phyloP scores from a whole-genome alignment of 768 basidiomycete genomes.

The Steccherinum ochraceum region DNA sequence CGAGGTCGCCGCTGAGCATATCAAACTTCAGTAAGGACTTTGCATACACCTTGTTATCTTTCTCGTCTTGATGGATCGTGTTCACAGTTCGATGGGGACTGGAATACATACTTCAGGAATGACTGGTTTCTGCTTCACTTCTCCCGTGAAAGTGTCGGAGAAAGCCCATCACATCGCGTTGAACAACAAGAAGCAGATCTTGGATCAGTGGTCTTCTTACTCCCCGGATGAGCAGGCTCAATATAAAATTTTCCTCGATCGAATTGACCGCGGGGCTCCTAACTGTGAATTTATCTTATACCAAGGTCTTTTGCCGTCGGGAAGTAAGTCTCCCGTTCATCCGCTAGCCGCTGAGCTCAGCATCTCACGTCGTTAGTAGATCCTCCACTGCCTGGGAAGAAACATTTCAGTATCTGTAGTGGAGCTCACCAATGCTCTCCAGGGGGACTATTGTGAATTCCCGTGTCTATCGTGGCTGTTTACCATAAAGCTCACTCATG shows the following conservation, averaged over 20 bases:
- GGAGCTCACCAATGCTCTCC: conserved; percentile 22
- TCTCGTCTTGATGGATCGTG: background rate
- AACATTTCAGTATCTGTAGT: conserved; percentile 20
- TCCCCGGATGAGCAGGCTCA: conserved; percentile 19
- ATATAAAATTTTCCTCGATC: conserved; percentile 16
- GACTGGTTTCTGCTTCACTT: conserved; percentile 4
- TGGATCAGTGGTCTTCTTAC: background rate
- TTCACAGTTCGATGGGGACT: background rate
- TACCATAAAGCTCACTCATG: background rate
- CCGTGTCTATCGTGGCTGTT: background rate
- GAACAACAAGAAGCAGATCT: conserved; percentile 1
- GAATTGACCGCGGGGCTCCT: conserved; percentile 11
- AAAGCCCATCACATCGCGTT: background rate
- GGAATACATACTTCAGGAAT: conserved; percentile 9
- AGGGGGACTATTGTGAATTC: conserved; percentile 24
- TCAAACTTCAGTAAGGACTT: conserved; percentile 3
- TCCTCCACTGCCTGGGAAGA: conserved; percentile 13
- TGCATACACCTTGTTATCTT: background rate
- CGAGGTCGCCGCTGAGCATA: conserved; percentile 4
- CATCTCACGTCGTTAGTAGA: background rate
- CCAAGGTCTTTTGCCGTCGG: conserved; percentile 5
- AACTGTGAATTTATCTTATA: conserved; percentile 18
- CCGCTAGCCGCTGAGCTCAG: too few relatives aligned
- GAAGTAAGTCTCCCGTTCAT: conserved; percentile 1
- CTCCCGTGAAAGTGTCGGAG: conserved; percentile 1